Conservation (phyloP, 164 flowering plant genomes). For the Paratinospora sagittata region DNA sequence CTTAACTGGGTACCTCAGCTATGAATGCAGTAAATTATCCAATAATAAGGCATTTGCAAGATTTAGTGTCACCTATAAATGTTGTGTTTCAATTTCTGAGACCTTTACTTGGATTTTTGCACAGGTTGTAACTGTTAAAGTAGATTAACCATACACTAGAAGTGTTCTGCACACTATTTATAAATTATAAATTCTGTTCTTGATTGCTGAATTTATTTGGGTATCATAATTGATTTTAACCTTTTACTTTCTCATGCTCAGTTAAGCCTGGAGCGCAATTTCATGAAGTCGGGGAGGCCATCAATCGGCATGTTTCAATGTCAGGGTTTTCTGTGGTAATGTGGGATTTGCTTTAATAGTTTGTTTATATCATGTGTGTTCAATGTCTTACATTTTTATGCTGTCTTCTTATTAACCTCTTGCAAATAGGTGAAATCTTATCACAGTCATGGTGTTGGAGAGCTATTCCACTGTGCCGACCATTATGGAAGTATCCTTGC, state of each 20-base stretch:
- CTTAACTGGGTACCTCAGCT: background rate
- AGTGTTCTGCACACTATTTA: background rate
- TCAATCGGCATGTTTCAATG: conserved; percentile 89
- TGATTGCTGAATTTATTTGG: background rate
- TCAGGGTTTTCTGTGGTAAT: conserved; percentile 94
- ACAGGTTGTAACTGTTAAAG: no score
- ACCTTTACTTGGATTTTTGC: no score
- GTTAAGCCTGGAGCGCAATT: conserved; percentile 94
- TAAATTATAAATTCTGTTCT: background rate
- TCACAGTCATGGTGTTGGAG: conserved; percentile 97
- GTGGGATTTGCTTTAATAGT: background rate
- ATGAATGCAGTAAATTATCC: background rate
- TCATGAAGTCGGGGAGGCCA: conserved; percentile 91
- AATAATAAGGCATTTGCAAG: background rate
- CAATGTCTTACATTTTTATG: background rate
- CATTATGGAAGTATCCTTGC: conserved; percentile 88
- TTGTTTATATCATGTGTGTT: background rate
- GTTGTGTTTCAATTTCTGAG: no score
- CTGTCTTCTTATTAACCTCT: conserved; percentile 2
- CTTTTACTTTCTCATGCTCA: conserved; percentile 21
- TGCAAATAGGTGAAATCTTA: conserved; percentile 72
- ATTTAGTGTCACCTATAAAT: background rate
- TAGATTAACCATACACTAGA: background rate
- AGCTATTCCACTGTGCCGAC: conserved; percentile 96
- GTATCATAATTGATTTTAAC: background rate